phyloP scores from a whole-genome alignment of 2,329 filamentous ascomycete genomes.

The Alternaria longipes region DNA sequence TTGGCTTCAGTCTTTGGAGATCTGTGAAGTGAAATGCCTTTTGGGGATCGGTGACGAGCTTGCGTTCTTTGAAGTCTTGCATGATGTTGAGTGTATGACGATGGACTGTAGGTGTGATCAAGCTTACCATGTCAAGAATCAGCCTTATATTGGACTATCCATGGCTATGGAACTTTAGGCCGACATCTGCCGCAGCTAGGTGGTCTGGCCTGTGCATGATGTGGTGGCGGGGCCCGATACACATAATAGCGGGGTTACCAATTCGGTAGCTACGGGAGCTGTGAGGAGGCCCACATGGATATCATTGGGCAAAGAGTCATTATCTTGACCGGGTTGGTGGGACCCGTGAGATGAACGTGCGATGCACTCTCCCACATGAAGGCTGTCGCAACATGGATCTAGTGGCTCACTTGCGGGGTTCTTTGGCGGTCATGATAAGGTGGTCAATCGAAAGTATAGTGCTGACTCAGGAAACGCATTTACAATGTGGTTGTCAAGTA shows the following conservation, averaged over 20 bases:
- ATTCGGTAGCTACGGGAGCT: conserved; percentile 26
- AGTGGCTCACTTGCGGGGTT: conserved; percentile 24
- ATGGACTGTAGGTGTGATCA: conserved; percentile 5
- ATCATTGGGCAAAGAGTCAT: too few relatives aligned
- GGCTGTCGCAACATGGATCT: conserved; percentile 7
- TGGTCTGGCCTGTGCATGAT: conserved; percentile 42
- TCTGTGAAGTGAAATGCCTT: conserved; percentile 53
- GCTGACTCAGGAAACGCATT: conserved; percentile 19
- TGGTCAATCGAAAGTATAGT: not conserved
- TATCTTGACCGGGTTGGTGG: conserved; percentile 33
- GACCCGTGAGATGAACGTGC: conserved; percentile 16
- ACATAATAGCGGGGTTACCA: conserved; percentile 37
- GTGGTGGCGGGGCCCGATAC: conserved; percentile 44
- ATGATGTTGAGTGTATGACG: conserved; percentile 27
- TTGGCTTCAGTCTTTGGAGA: conserved; percentile 50
- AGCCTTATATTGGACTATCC: conserved; percentile 43
- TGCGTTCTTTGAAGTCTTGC: conserved; percentile 47
- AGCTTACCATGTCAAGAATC: conserved; percentile 18
- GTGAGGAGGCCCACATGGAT: conserved; percentile 26
- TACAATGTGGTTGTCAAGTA: not conserved
- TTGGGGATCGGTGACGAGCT: conserved; percentile 48
- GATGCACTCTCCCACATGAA: conserved; percentile 12
- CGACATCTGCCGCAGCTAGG: conserved; percentile 44
- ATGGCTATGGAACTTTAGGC: conserved; percentile 26
- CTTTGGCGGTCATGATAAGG: conserved; percentile 3